These are phyloP conservation scores for Salvia splendens DNA, from an alignment of 257 asterid genomes.

Conservation along the genomic window DNA sequence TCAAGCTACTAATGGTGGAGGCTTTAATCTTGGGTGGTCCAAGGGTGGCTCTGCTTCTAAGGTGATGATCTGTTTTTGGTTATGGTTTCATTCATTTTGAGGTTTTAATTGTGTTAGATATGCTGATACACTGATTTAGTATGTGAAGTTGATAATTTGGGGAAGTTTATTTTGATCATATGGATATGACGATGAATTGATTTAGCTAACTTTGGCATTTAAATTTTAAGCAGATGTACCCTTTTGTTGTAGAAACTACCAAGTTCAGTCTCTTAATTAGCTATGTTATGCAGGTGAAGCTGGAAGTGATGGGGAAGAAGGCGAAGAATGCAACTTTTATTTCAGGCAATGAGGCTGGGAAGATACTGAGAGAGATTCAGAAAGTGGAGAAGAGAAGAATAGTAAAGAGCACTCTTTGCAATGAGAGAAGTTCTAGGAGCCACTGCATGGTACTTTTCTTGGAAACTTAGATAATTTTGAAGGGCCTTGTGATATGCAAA, in stretches of 20 bases:
- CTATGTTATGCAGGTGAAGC: constrained; percentile 50
- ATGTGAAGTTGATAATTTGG: neutral
- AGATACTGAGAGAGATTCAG: constrained; percentile 87
- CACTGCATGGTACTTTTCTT: constrained; percentile 78
- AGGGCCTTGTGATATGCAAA: neutral
- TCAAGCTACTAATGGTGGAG: constrained; percentile 56
- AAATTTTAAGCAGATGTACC: neutral
- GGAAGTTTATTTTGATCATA: neutral
- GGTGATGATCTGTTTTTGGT: constrained; percentile 37
- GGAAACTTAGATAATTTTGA: constrained; percentile 7
- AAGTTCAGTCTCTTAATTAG: neutral
- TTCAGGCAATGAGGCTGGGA: constrained; percentile 89
- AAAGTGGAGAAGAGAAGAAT: constrained; percentile 93
- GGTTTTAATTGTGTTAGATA: neutral
- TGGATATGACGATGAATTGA: neutral
- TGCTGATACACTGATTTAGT: neutral
- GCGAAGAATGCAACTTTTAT: constrained; percentile 84
- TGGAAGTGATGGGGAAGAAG: constrained; percentile 95
- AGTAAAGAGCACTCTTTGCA: constrained; percentile 86
- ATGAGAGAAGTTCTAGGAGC: constrained; percentile 93
- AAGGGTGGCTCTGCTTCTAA: constrained; percentile 71
- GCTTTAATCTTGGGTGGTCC: constrained; percentile 76
- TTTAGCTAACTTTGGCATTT: neutral
- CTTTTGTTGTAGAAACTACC: neutral
- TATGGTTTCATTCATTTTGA: neutral